Percentiles rank a stretch among this genome's conserved stretches.
These are phyloP conservation scores for Lepiota brunneoincarnata DNA, from an alignment of 768 basidiomycete species.

Conservation along the genomic window DNA sequence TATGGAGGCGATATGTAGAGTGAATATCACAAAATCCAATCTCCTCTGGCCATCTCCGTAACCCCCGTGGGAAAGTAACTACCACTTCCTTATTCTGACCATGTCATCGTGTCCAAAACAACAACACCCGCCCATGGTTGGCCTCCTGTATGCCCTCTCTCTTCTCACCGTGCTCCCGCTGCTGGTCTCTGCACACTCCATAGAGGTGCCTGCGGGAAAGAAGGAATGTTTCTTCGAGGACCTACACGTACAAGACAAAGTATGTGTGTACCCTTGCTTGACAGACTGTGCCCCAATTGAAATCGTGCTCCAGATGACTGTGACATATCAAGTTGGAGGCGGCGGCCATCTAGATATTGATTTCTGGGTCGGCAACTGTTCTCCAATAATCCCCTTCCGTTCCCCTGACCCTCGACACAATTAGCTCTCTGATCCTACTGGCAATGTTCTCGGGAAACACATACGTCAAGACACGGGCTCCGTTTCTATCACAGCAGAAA, in stretches of 20 bases:
- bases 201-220: constrained; percentile 72
- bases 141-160: constrained; percentile 10
- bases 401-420: constrained; percentile 12
- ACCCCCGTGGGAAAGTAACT: constrained; percentile 6
- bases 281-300: constrained; percentile 5
- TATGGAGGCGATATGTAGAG: constrained; percentile 20
- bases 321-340: constrained; percentile 97
- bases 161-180: constrained; percentile 39
- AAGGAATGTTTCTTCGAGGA: constrained; percentile 98
- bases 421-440: constrained; percentile 81
- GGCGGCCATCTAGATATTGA: constrained; percentile 98
- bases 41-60: constrained; percentile 10
- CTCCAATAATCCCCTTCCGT: background rate
- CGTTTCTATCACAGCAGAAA: constrained; percentile 80
- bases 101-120: constrained; percentile 12
- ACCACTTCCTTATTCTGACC: constrained; percentile 2
- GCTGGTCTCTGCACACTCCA: constrained; percentile 60
- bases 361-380: constrained; percentile 70
- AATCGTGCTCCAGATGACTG: constrained; percentile 78
- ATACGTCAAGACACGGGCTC: constrained; percentile 88
- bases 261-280: constrained; percentile 24
- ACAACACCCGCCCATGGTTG: background rate
- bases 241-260: constrained; percentile 88
- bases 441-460: constrained; percentile 68
- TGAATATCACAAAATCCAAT: constrained; percentile 13